Conservation (phyloP, 139 green algal genomes). For the Tetradesmus lagerheimii region DNA sequence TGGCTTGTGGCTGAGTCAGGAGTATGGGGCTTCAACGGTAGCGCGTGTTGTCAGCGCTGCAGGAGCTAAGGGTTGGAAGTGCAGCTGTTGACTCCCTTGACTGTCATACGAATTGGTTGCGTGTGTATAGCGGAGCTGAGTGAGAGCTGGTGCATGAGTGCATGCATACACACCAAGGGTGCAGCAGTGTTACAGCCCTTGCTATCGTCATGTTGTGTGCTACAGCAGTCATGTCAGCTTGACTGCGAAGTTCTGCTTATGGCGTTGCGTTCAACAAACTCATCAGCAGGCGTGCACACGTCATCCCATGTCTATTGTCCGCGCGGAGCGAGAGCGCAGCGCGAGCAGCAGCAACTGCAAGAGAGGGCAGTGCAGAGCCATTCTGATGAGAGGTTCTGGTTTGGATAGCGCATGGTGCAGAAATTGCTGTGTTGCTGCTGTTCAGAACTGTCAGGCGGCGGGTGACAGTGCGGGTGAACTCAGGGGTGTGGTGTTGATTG, state of each 20-base stretch:
- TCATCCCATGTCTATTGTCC: neutral
- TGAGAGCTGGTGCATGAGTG: neutral
- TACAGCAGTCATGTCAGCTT: neutral
- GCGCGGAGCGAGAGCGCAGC: neutral
- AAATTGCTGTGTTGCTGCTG: neutral
- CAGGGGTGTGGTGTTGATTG: neutral
- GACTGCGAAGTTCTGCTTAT: neutral
- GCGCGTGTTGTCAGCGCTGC: neutral
- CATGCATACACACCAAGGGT: neutral
- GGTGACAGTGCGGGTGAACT: neutral
- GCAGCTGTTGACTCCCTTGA: neutral
- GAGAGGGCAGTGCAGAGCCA: neutral
- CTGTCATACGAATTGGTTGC: neutral
- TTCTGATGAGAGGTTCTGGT: neutral
- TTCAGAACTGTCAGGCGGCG: neutral
- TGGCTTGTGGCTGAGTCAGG: neutral
- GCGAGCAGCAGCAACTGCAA: neutral
- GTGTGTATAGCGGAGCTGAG: neutral
- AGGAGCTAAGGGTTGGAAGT: neutral
- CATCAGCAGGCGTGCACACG: slow-evolving; percentile 1
- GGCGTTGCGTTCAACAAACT: neutral
- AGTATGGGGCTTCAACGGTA: neutral
- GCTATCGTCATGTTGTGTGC: neutral
- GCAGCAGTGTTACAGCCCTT: neutral
- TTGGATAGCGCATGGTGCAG: neutral